Evolutionary conservation across 2,329 filamentous ascomycete genomes (phyloP), one percentile per base, ranked within the genome.

Genomic region (Epichloe sibirici): DNA sequence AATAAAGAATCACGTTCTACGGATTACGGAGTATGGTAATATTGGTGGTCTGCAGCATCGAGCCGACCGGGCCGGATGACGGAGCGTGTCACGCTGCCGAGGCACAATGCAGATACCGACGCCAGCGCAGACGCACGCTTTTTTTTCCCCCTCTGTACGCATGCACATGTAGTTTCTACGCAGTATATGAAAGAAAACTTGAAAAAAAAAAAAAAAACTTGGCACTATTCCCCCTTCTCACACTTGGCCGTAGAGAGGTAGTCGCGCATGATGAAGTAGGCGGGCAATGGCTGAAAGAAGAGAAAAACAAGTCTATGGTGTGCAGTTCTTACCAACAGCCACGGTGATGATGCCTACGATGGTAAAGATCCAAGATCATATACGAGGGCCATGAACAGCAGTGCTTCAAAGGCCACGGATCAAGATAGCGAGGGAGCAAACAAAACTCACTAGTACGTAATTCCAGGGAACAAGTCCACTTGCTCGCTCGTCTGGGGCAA

Each of bases 221-320:
- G 17, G 45, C 45, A 37, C 34, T 35, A 15, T 47, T 25, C 5
- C 45, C 45, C 45, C 45, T 37, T 47, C 9, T 47, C 45, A 15
- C 45, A 85, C 2, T 69, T 71, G 3, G 81, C 78, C 0, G 74
- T 82, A 37, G 73, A 70, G 0, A 82, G 82, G 52, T 83, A 84
- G 64, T 86, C 83, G 51, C 82, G 74, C n/a, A 86, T 78, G 63
- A 85, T 81, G 62, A 73, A 78, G 63, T 79, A 78, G 9, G 75
- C 68, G 7, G 7, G 63, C 63, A 12, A 74, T 51, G 0, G 77
- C 71, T 0, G 31, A 28, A 21, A 45, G 34, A 28, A 39, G 12
- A 35, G 31, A 25, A 23, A 34, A 17, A 6, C 42, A 31, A 45
- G n/a, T 43, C 39, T 37, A 37, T 15, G n/a, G 15, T 28, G n/a